phyloP scores from a whole-genome alignment of 805 yeast species.

The Candida tallmaniae region DNA sequence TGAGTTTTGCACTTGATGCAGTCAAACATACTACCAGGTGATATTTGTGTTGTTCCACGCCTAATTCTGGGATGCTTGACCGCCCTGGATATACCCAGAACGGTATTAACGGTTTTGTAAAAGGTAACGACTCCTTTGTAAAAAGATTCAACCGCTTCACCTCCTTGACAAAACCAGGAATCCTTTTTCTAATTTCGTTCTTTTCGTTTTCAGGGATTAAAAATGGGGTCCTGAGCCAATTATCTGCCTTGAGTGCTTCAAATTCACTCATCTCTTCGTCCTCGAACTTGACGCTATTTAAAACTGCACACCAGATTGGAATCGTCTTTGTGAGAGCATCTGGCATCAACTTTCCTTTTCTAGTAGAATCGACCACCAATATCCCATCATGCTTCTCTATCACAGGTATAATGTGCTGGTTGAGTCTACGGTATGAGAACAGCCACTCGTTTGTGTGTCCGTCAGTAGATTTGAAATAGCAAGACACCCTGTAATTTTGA shows the following conservation, averaged over 20 bases:
- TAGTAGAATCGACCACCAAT: slow-evolving; percentile 74
- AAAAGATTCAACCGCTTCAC: slow-evolving; percentile 21
- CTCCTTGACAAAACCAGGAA: slow-evolving; percentile 47
- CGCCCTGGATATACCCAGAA: slow-evolving; percentile 13
- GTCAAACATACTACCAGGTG: slow-evolving; percentile 8
- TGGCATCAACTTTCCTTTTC: slow-evolving; percentile 81
- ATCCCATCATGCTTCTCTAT: slow-evolving; percentile 43
- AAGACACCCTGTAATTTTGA: slow-evolving; percentile 33
- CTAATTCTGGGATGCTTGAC: too few species aligned
- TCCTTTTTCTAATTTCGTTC: slow-evolving; percentile 40
- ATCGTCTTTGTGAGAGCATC: slow-evolving; percentile 84
- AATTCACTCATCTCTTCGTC: background rate
- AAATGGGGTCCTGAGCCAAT: slow-evolving; percentile 8
- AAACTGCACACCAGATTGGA: slow-evolving; percentile 88
- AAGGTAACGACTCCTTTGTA: slow-evolving; percentile 1
- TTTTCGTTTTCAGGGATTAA: slow-evolving; percentile 57
- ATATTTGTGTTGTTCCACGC: too few species aligned
- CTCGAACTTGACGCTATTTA: slow-evolving; percentile 50
- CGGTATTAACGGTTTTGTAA: slow-evolving; percentile 10
- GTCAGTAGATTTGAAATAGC: slow-evolving; percentile 87
- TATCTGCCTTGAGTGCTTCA: background rate
- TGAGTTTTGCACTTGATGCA: slow-evolving; percentile 6
- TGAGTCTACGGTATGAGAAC: slow-evolving; percentile 68
- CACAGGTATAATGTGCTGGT: slow-evolving; percentile 61
- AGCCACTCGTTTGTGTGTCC: slow-evolving; percentile 84